phyloP scores from a whole-genome alignment of 257 asterid species.

The Datura wrightii region DNA sequence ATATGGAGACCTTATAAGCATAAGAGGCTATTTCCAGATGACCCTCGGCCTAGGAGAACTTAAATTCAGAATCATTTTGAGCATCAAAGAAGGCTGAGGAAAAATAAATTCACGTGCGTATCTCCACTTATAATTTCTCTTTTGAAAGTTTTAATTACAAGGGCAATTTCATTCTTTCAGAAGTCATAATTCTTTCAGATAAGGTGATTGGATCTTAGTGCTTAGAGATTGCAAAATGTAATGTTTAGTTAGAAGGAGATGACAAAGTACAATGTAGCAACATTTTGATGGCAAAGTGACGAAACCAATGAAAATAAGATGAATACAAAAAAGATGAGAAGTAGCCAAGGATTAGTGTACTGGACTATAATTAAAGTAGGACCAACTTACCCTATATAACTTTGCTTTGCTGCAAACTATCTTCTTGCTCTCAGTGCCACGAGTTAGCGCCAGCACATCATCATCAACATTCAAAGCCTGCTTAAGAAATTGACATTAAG shows the following conservation, averaged over 20 bases:
- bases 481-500: constrained; percentile 8
- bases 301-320: constrained; percentile 1
- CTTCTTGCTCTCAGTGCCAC: constrained; percentile 25
- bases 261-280: not conserved
- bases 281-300: not conserved
- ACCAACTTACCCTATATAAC: constrained; percentile 29
- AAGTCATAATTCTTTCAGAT: not conserved
- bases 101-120: not conserved
- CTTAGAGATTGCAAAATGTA: constrained; percentile 24
- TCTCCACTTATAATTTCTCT: constrained; percentile 5
- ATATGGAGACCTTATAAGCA: too few species aligned
- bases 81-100: not conserved
- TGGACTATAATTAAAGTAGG: not conserved
- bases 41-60: not conserved
- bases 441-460: not conserved
- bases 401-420: constrained; percentile 10
- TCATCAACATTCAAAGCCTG: constrained; percentile 24
- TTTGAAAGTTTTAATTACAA: constrained; percentile 13
- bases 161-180: not conserved
- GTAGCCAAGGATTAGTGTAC: not conserved
- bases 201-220: constrained; percentile 18
- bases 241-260: constrained; percentile 4
- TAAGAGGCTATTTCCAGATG: too few species aligned
- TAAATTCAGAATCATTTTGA: not conserved
- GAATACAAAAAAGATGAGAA: not conserved